Evolutionary conservation across 768 basidiomycete species (phyloP).

Genomic region (Flagelloscypha sp.): DNA sequence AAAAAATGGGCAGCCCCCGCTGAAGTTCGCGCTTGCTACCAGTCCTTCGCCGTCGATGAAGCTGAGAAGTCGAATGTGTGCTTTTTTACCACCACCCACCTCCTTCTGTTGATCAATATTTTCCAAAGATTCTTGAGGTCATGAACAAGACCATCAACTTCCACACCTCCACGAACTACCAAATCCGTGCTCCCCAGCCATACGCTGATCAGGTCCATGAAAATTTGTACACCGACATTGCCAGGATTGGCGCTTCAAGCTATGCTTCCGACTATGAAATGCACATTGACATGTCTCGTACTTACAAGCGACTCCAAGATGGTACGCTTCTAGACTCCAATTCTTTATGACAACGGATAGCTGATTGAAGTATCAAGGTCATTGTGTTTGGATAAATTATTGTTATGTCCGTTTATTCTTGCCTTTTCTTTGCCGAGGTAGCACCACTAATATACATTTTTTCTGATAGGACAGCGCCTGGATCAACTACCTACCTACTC

Average conservation of each 20-base stretch:
- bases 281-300: constrained; percentile 27
- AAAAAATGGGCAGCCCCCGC: constrained; percentile 27
- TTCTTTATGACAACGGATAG: no score
- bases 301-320: constrained; percentile 28
- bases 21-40: constrained; percentile 26
- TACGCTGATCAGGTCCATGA: constrained; percentile 29
- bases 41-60: constrained; percentile 24
- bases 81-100: neutral
- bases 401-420: constrained; percentile 24
- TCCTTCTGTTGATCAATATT: neutral
- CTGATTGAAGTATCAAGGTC: no score
- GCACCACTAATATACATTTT: neutral
- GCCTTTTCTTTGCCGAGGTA: neutral
- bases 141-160: constrained; percentile 32
- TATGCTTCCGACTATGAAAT: constrained; percentile 28
- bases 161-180: constrained; percentile 32
- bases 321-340: no score
- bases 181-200: constrained; percentile 26
- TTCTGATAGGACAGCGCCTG: constrained; percentile 7
- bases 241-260: constrained; percentile 21
- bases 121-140: constrained; percentile 25
- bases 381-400: constrained; percentile 27
- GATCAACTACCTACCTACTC: constrained; percentile 22
- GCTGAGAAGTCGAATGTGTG: constrained; percentile 26
- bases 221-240: constrained; percentile 25